Conservation (phyloP, 805 yeast genomes). For the Pichia scutulata region DNA sequence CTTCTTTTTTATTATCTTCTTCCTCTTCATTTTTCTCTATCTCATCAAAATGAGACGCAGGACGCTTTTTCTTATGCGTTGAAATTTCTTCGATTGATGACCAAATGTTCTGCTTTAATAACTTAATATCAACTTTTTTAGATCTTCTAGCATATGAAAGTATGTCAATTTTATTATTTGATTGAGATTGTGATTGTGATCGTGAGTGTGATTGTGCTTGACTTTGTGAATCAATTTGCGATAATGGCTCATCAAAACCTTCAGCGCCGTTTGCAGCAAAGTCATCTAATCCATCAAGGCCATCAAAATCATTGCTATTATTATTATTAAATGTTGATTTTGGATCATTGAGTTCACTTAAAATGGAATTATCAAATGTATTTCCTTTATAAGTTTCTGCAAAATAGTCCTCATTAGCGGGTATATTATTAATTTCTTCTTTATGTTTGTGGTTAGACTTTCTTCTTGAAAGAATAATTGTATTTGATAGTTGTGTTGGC, state of each 20-base stretch:
- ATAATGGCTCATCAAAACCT: slow-evolving; percentile 12
- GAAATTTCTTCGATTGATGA: slow-evolving; percentile 28
- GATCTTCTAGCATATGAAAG: slow-evolving; percentile 38
- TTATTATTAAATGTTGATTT: not conserved
- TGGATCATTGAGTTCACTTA: not conserved
- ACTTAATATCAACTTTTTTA: slow-evolving; percentile 40
- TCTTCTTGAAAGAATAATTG: slow-evolving; percentile 20
- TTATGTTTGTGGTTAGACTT: slow-evolving; percentile 8
- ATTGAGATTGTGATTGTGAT: not conserved
- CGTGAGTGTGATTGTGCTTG: not conserved
- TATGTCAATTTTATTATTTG: not conserved
- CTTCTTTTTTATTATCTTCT: slow-evolving; percentile 1
- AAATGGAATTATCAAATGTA: slow-evolving; percentile 1
- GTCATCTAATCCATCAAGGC: slow-evolving; percentile 28
- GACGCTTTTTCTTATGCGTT: slow-evolving; percentile 21
- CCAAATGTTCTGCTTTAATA: slow-evolving; percentile 42
- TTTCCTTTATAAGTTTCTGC: slow-evolving; percentile 37
- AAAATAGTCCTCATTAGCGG: slow-evolving; percentile 44
- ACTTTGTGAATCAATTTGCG: not conserved
- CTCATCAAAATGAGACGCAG: slow-evolving; percentile 24
- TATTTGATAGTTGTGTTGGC: slow-evolving; percentile 29
- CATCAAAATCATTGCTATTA: slow-evolving; percentile 28
- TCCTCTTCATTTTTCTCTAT: not conserved
- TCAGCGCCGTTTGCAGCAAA: slow-evolving; percentile 21
- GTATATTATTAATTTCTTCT: slow-evolving; percentile 25